phyloP scores from a whole-genome alignment of 164 flowering plant species.

The Stephania yunnanensis region DNA sequence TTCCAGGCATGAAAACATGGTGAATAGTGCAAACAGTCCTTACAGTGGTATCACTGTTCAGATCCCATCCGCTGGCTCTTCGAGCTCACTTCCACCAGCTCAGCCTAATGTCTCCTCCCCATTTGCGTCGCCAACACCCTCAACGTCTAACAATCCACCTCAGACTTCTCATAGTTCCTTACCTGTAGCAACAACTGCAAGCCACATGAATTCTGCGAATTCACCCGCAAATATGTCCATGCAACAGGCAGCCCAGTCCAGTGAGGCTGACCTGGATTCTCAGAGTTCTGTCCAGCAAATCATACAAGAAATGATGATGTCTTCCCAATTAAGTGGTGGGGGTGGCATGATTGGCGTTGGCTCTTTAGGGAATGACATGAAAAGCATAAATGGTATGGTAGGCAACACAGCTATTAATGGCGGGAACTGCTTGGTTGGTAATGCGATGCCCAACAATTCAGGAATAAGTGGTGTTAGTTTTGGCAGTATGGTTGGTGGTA shows the following conservation, averaged over 20 bases:
- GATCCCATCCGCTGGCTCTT: constrained; percentile 69
- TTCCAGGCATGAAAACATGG: constrained; percentile 57
- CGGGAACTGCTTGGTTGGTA: constrained; percentile 38
- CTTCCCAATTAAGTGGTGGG: constrained; percentile 54
- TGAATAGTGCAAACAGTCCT: constrained; percentile 54
- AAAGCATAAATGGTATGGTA: constrained; percentile 53
- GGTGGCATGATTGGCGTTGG: constrained; percentile 50
- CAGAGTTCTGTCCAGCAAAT: constrained; percentile 93
- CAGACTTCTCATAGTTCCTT: constrained; percentile 43
- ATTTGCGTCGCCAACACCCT: constrained; percentile 71
- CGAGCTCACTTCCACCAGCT: constrained; percentile 45
- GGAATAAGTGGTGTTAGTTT: constrained; percentile 45
- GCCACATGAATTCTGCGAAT: constrained; percentile 46
- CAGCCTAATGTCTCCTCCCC: constrained; percentile 57
- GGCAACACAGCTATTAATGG: constrained; percentile 37
- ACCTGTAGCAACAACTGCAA: constrained; percentile 33
- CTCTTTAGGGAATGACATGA: constrained; percentile 57
- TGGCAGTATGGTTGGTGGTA: constrained; percentile 46
- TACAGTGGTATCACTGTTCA: constrained; percentile 57
- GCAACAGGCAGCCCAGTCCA: constrained; percentile 46
- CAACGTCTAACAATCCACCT: constrained; percentile 61
- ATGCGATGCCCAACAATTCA: constrained; percentile 34
- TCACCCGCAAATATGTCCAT: constrained; percentile 60
- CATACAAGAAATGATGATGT: constrained; percentile 78
- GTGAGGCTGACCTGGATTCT: constrained; percentile 67